phyloP scores from a whole-genome alignment of 192 early-diverging fungal species.

The Entomortierella beljakovae region DNA sequence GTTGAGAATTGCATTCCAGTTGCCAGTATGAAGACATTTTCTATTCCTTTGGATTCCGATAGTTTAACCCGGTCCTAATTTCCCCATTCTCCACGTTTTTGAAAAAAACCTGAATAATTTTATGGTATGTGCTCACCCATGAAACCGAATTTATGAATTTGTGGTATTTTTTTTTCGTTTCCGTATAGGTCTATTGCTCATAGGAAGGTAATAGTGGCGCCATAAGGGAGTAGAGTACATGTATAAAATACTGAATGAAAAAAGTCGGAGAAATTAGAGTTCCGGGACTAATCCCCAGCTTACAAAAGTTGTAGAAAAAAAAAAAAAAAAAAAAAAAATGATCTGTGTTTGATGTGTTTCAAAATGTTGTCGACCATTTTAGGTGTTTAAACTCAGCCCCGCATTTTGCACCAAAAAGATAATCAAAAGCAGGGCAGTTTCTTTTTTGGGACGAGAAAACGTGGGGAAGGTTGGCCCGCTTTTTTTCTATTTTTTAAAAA shows the following conservation, averaged over 20 bases:
- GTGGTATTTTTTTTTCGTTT: no score
- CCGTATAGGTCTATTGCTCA: no score
- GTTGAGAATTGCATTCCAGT: no score
- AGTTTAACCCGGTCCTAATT: no score
- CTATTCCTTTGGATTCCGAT: no score
- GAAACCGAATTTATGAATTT: no score
- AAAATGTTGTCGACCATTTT: background rate
- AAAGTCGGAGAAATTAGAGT: conserved; percentile 36
- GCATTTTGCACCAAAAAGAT: conserved; percentile 21
- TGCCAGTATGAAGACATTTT: no score
- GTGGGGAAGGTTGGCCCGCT: conserved; percentile 18
- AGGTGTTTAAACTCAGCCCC: conserved; percentile 52
- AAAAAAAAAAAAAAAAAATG: background rate
- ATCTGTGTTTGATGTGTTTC: background rate
- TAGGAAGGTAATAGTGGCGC: background rate
- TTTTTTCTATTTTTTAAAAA: conserved; percentile 1
- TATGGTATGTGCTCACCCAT: no score
- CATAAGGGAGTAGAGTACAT: background rate
- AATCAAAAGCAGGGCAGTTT: background rate
- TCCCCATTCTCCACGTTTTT: no score
- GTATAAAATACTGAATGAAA: background rate
- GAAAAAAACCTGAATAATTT: no score
- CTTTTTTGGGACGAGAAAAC: conserved; percentile 4
- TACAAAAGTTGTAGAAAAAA: background rate
- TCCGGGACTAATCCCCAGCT: background rate